Conservation (phyloP, 163 green algal genomes). For the Scenedesmus sp. region DNA sequence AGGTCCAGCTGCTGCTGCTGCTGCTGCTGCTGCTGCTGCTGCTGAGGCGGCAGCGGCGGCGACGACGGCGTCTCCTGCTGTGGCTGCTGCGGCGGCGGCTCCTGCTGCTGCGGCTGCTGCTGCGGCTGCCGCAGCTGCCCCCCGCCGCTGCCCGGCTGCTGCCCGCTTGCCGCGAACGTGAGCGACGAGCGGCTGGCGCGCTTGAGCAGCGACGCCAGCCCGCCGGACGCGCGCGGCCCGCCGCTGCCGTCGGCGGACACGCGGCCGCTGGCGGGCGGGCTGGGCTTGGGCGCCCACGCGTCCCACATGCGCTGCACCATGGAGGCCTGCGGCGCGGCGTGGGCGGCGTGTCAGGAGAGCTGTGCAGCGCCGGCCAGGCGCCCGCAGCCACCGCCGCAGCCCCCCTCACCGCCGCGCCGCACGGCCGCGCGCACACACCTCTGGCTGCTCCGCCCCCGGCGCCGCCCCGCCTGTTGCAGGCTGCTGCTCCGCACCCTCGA, state of each 20-base stretch:
- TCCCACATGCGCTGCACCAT: constrained; percentile 52
- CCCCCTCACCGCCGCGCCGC: not conserved
- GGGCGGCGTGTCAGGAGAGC: too few species aligned
- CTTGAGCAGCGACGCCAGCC: not conserved
- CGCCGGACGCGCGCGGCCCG: too few species aligned
- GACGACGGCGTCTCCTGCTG: not conserved
- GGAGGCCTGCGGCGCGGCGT: constrained; percentile 6
- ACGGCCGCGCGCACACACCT: not conserved
- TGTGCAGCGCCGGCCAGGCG: too few species aligned
- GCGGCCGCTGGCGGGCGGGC: not conserved
- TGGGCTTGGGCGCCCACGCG: constrained; percentile 11
- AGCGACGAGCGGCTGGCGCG: constrained; percentile 7
- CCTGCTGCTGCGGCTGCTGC: not conserved
- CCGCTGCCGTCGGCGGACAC: not conserved
- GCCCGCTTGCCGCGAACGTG: not conserved
- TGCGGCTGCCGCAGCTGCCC: constrained; percentile 5
- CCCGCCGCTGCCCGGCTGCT: not conserved
- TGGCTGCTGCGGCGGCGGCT: constrained; percentile 17
- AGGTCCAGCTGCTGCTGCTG: not conserved
- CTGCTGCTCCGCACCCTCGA: not conserved
- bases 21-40: constrained; percentile 22
- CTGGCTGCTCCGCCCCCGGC: constrained; percentile 13
- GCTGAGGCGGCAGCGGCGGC: not conserved
- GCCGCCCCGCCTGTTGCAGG: not conserved
- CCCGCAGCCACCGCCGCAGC: too few species aligned